Base-by-base conservation (phyloP, 768 basidiomycete genomes). In the Boletellus sp. region DNA sequence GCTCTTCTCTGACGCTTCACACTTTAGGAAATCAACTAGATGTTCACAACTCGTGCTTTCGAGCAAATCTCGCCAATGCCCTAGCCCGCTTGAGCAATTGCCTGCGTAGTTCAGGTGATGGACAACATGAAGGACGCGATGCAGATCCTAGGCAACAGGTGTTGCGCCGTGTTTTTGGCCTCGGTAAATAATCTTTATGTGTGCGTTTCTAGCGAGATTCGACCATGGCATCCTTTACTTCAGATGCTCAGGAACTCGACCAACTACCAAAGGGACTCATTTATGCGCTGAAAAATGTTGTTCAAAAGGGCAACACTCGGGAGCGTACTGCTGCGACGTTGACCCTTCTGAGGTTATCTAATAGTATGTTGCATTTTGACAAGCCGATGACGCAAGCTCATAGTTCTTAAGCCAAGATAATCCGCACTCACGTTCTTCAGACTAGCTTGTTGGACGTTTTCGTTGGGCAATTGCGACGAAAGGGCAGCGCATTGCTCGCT, bases 241-340 rank as follows among this genome's bases (percentile, higher is more conserved):
- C 17, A 63, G 61, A 45, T n/a, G 48, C 48, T 1, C 0, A 13
- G 4, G 17, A 24, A 15, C 56, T 61, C 32, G 12, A 4, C 4
- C 17, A 5, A 1, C 15, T 2, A 8, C 54, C 59, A 5, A 33
- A 12, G 37, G 49, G 17, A 4, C 50, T 64, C 19, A 56, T 63
- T 5, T 8, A 8, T 15, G 50, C 49, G 23, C 33, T 63, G 10
- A 54, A 41, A 16, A 28, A 3, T 1, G 53, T 53, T 4, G 36
- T 43, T 32, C 28, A 45, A 33, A 42, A 26, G 0, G 39, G 42
- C 3, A 46, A 43, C 24, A 22, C 38, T 22, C 52, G 46, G 17
- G 63, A 53, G n/a, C 62, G 62, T 19, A 62, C 52, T 3, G 53
- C 54, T 33, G 51, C 60, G 11, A 65, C 63, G 6, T 39, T 62